Conservation (phyloP, 2,329 filamentous ascomycete genomes). For the Botrytis pseudocinerea region DNA sequence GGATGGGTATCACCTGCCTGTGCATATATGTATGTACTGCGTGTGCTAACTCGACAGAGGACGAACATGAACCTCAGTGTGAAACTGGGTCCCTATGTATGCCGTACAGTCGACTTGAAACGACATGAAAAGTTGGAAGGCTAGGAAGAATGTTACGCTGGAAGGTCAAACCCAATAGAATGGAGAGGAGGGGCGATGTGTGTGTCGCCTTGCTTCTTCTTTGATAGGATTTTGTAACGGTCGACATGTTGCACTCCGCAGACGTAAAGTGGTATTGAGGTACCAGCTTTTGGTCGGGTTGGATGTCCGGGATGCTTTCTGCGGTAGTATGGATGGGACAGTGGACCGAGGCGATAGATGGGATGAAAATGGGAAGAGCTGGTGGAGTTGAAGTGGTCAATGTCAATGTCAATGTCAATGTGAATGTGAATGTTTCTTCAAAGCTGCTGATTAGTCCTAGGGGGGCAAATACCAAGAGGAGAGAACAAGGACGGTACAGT, state of each 20-base stretch:
- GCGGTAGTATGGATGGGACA: too few species aligned
- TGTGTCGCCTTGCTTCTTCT: neutral
- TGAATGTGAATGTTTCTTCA: neutral
- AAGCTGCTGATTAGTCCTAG: neutral
- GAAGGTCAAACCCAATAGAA: neutral
- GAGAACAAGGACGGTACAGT: too few species aligned
- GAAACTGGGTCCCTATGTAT: neutral
- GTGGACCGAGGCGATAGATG: neutral
- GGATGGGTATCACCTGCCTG: neutral
- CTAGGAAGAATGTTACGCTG: neutral
- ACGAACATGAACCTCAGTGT: neutral
- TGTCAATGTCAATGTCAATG: neutral
- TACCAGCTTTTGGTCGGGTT: neutral
- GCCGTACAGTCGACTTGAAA: neutral
- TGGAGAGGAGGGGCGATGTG: neutral
- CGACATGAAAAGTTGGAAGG: neutral
- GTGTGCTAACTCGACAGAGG: neutral
- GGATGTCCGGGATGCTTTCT: neutral
- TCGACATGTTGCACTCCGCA: neutral
- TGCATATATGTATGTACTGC: neutral
- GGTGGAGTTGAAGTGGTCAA: neutral
- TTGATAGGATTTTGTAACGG: neutral
- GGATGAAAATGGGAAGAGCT: neutral
- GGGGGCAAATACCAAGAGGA: neutral
- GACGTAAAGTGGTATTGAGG: neutral